These are phyloP conservation scores for Oidium heveae DNA, from an alignment of 2,329 filamentous ascomycete genomes.

Conservation along the genomic window DNA sequence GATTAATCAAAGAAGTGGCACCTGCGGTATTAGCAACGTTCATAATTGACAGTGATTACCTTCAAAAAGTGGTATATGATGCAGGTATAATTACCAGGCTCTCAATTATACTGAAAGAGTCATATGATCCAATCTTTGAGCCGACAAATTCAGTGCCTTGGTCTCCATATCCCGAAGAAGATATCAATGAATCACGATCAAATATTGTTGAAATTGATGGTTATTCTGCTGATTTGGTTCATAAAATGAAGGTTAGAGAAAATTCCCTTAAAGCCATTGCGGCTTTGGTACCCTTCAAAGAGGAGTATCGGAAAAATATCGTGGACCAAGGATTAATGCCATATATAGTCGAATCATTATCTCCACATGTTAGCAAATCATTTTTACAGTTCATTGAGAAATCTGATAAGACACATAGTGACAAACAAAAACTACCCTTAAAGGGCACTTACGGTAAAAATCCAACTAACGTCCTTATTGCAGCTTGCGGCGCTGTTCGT, in stretches of 20 bases:
- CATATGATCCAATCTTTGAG: conserved; percentile 32
- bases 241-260: conserved; percentile 54
- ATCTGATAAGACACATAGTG: conserved; percentile 11
- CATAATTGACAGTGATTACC: conserved; percentile 48
- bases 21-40: conserved; percentile 55
- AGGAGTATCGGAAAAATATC: conserved; percentile 60
- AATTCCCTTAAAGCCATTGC: conserved; percentile 54
- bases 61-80: conserved; percentile 67
- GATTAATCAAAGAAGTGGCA: conserved; percentile 39
- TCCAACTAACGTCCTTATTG: conserved; percentile 51
- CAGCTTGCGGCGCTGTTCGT: conserved; percentile 59
- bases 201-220: conserved; percentile 33
- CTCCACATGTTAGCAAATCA: conserved; percentile 29
- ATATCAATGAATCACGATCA: conserved; percentile 10
- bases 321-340: conserved; percentile 60
- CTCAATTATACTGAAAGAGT: conserved; percentile 36
- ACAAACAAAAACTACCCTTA: conserved; percentile 4
- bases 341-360: conserved; percentile 65
- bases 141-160: conserved; percentile 25
- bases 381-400: conserved; percentile 15
- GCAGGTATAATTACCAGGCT: conserved; percentile 34
- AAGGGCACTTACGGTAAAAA: conserved; percentile 39
- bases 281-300: conserved; percentile 57
- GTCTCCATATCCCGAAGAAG: conserved; percentile 16
- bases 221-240: conserved; percentile 31